These are phyloP conservation scores for Massarina eburnea DNA, from an alignment of 2,329 filamentous ascomycete species.

Conservation along the genomic window DNA sequence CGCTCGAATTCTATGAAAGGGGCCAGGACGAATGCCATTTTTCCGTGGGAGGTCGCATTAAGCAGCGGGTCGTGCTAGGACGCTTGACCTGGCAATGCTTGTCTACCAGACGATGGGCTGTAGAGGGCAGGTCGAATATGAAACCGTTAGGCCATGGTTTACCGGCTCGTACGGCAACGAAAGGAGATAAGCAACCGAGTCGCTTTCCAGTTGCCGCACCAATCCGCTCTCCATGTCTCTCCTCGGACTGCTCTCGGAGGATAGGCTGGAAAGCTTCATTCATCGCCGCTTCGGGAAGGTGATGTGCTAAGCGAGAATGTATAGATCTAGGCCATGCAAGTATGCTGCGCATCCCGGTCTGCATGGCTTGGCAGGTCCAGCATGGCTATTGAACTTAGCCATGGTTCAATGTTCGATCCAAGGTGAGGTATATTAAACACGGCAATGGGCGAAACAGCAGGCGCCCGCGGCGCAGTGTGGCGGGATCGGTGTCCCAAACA, in stretches of 20 bases:
- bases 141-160: not conserved
- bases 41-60: not conserved
- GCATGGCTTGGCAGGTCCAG: not conserved
- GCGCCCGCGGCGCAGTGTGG: not conserved
- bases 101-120: not conserved
- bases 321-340: not conserved
- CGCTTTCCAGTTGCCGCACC: slow-evolving; percentile 2
- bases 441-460: not conserved
- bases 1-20: not conserved
- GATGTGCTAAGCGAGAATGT: slow-evolving; percentile 6
- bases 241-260: slow-evolving; percentile 1
- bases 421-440: not conserved
- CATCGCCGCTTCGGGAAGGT: slow-evolving; percentile 7
- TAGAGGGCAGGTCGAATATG: not conserved
- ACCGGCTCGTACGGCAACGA: not conserved
- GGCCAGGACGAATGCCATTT: too few species aligned
- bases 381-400: not conserved
- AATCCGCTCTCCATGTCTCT: not conserved
- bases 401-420: not conserved
- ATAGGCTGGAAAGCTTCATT: slow-evolving; percentile 2
- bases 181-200: slow-evolving; percentile 2
- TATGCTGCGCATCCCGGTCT: not conserved
- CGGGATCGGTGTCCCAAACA: not conserved
- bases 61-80: not conserved
- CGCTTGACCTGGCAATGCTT: not conserved